Evolutionary conservation across 106 monocot genomes (phyloP).

Genomic region (Acorus calamus): DNA sequence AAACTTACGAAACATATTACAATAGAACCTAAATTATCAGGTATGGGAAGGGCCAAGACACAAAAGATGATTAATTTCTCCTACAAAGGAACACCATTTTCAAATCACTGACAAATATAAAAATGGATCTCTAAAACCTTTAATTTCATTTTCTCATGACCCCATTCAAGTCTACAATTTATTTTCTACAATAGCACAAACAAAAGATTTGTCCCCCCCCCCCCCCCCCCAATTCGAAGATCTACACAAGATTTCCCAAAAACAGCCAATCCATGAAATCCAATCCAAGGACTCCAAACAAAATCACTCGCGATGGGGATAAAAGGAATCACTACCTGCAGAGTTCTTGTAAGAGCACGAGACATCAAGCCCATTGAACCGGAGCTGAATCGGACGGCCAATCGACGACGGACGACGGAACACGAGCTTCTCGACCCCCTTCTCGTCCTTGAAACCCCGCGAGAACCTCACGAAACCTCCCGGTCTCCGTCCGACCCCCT

Average conservation of each 20-base stretch:
- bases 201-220: too few species aligned
- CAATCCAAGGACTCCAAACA: background rate
- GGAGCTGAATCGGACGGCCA: background rate
- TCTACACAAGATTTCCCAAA: too few species aligned
- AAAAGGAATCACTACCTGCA: slow-evolving; percentile 1
- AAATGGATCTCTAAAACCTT: background rate
- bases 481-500: background rate
- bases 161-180: too few species aligned
- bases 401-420: background rate
- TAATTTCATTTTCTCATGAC: too few species aligned
- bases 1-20: background rate
- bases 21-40: background rate
- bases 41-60: background rate
- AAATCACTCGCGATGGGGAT: background rate
- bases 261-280: background rate
- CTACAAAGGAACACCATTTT: background rate
- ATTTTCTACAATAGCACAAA: too few species aligned
- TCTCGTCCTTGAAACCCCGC: slow-evolving; percentile 1
- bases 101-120: background rate
- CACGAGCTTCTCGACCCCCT: background rate
- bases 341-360: slow-evolving; percentile 15
- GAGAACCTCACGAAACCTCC: background rate
- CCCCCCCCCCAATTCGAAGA: too few species aligned
- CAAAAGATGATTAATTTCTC: background rate
- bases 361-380: slow-evolving; percentile 5